These are phyloP conservation scores for Fagopyrum homotropicum DNA, from an alignment of 148 eudicot genomes.

Conservation along the genomic window DNA sequence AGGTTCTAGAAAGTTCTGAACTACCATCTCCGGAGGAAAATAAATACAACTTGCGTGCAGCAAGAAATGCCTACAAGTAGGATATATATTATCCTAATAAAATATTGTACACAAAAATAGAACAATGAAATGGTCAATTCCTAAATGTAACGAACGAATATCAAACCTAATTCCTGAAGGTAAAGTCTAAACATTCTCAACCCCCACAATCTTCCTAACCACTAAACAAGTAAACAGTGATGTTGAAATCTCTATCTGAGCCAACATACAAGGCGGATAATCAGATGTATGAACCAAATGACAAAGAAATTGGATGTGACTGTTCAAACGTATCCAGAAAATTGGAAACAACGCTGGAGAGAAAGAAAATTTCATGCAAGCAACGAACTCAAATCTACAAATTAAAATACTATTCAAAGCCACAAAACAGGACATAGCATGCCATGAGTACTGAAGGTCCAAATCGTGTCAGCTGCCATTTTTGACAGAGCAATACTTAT, in stretches of 20 bases:
- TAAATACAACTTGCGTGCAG: not conserved
- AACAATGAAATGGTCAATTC: not conserved
- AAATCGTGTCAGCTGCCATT: constrained; percentile 10
- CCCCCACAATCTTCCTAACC: constrained; percentile 8
- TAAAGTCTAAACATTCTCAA: constrained; percentile 10
- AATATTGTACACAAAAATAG: not conserved
- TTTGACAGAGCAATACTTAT: not conserved
- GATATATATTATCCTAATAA: not conserved
- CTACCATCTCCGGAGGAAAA: not conserved
- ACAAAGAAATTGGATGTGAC: not conserved
- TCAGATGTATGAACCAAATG: not conserved
- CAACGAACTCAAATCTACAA: constrained; percentile 5
- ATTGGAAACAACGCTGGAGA: not conserved
- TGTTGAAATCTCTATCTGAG: not conserved
- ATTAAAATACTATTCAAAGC: not conserved
- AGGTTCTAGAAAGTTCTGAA: constrained; percentile 6
- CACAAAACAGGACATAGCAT: not conserved
- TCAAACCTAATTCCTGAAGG: constrained; percentile 8
- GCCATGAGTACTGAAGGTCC: not conserved
- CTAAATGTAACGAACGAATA: not conserved
- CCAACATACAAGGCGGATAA: not conserved
- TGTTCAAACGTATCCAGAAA: not conserved
- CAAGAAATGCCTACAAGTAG: not conserved
- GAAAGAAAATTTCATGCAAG: not conserved
- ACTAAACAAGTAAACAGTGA: not conserved